Evolutionary conservation across 352 stramenopile species (phyloP).

Genomic region (Aphanomyces euteiches): DNA sequence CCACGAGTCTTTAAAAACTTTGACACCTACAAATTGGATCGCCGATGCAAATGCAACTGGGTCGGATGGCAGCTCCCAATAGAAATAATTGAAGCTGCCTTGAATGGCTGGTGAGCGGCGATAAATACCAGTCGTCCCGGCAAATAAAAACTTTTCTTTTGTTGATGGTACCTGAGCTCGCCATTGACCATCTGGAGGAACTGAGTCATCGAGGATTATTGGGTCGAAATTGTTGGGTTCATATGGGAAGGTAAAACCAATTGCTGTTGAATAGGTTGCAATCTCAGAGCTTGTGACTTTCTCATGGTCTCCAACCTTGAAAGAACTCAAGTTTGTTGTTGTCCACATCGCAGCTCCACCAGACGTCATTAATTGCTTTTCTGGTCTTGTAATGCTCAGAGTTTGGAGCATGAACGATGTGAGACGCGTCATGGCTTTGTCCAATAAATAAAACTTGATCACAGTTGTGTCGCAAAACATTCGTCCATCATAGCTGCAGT

Average conservation of each 20-base stretch:
- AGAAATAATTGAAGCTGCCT: conserved; percentile 25
- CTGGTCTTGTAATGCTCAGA: neutral
- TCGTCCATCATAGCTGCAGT: neutral
- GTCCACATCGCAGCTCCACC: neutral
- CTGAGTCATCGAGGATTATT: neutral
- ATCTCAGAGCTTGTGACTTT: neutral
- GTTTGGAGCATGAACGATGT: neutral
- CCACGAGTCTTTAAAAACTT: conserved; percentile 14
- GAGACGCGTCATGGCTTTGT: neutral
- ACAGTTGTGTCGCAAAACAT: neutral
- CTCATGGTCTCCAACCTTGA: neutral
- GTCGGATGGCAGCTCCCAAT: conserved; percentile 17
- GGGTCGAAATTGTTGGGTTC: neutral
- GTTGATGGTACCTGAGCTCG: neutral
- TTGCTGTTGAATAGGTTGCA: neutral
- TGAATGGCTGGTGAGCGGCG: conserved; percentile 1
- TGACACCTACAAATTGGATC: neutral
- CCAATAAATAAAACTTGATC: conserved; percentile 2
- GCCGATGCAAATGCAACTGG: conserved; percentile 12
- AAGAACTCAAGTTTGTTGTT: neutral
- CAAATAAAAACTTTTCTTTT: neutral
- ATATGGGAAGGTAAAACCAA: conserved; percentile 6
- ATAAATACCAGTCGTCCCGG: conserved; percentile 15
- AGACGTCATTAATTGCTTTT: neutral
- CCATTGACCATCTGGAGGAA: conserved; percentile 2